Evolutionary conservation across 179 eudicot species (phyloP), one percentile per base, ranked within the genome.

Genomic region (Silene noctiflora): DNA sequence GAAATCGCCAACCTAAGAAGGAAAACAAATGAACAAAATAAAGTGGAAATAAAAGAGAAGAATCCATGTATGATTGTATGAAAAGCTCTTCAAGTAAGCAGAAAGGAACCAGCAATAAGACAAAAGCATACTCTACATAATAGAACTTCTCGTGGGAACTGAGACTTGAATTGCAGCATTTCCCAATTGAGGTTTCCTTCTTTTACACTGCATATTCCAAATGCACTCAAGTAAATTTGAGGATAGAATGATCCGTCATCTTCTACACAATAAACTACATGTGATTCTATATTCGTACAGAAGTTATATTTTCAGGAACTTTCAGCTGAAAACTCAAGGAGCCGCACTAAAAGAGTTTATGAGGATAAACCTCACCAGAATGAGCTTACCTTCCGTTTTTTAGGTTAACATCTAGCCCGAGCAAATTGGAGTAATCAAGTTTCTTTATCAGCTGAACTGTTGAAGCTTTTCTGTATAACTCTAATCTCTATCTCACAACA

Each of bases 181-280:
- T 96, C 99, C 87, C 86, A 87, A 84, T 96, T 96, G 63, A 96
- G 96, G 76, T 88, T 84, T 81, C 99, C 99, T 86, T 96, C 99
- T 87, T 93, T 93, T 39, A 93, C 80, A 86, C 99, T 96, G 84
- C 81, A 83, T 11, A 56, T n/a, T 75, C 42, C 48, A 77, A 71
- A 60, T 48, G 27, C n/a, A 61, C 29, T 39, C 35, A 72, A 61
- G 63, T 69, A 46, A 76, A 29, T 39, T 20, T 25, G 33, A 48
- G 58, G 58, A 42, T 20, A 17, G 60, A 56, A 25, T n/a, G 69
- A 44, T n/a, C 10, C 42, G 27, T 24, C 59, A 33, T 64, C 10
- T 44, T 25, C 53, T 48, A 71, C 62, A 69, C 19, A 71, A 22
- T 6, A 51, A 27, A 27, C 22, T 13, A 29, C 14, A 51, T 1